A percentile compares a stretch with the other conserved stretches of the same genome.
Conservation (phyloP, 1,139 yeast species). For the Geotrichum carabidarum region DNA sequence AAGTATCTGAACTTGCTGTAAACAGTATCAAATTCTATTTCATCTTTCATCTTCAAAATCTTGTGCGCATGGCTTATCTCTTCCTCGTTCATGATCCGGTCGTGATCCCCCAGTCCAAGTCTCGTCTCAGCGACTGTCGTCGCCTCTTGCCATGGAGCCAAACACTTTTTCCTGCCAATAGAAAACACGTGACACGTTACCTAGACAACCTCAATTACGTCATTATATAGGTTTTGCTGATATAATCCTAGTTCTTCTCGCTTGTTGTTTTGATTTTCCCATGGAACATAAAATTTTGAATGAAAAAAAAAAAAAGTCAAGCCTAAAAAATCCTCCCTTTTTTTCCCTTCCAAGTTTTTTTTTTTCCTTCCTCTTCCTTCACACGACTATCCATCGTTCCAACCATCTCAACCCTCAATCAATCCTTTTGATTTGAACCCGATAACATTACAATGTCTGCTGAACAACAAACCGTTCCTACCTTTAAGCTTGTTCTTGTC, state of each 20-base stretch:
- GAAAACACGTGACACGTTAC: too few relatives aligned
- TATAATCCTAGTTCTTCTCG: background rate
- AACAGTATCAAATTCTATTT: too few relatives aligned
- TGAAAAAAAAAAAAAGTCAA: background rate
- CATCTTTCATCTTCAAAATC: too few relatives aligned
- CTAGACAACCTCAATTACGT: too few relatives aligned
- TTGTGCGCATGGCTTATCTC: too few relatives aligned
- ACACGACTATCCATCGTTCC: background rate
- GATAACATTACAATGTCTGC: constrained; percentile 35
- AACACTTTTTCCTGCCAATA: too few relatives aligned
- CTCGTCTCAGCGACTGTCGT: too few relatives aligned
- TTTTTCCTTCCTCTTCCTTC: background rate
- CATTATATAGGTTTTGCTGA: too few relatives aligned
- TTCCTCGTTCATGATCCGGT: too few relatives aligned
- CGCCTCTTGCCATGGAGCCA: too few relatives aligned
- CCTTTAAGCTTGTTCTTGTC: constrained; percentile 93
- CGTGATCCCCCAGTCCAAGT: too few relatives aligned
- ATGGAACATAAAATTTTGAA: background rate
- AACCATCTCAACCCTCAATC: background rate
- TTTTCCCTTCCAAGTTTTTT: constrained; percentile 8
- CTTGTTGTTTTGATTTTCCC: background rate
- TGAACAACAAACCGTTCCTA: constrained; percentile 70
- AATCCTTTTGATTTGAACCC: background rate
- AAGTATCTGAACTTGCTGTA: too few relatives aligned
- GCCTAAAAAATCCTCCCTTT: background rate